Percentiles rank a stretch among this genome's conserved stretches.
phyloP scores from a whole-genome alignment of 2,329 filamentous ascomycete genomes.

The Botryosphaeria dothidea region DNA sequence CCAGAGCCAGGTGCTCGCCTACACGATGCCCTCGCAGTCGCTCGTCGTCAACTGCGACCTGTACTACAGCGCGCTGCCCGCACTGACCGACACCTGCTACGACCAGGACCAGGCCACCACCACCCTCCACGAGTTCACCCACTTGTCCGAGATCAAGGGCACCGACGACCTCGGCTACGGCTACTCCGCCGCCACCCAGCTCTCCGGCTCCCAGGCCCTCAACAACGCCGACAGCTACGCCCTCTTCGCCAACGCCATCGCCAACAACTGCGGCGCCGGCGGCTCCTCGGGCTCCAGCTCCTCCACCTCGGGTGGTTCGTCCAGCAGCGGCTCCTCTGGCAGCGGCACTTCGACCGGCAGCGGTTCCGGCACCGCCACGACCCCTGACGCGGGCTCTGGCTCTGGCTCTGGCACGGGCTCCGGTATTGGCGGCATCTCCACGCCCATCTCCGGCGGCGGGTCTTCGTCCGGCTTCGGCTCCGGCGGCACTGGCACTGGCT shows the following conservation, averaged over 20 bases:
- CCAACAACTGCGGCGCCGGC: not conserved
- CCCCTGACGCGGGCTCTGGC: not conserved
- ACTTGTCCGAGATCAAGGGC: constrained; percentile 58
- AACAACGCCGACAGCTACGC: constrained; percentile 63
- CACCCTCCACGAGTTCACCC: constrained; percentile 66
- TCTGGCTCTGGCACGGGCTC: not conserved
- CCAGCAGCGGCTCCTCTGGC: not conserved
- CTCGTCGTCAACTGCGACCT: constrained; percentile 63
- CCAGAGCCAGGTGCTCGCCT: constrained; percentile 56
- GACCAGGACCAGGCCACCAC: constrained; percentile 67
- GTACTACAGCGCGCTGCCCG: constrained; percentile 58
- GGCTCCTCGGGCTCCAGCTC: not conserved
- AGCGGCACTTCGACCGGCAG: not conserved
- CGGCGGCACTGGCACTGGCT: not conserved
- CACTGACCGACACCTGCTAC: constrained; percentile 56
- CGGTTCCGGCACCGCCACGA: not conserved
- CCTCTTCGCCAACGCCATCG: constrained; percentile 50
- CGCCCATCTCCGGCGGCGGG: not conserved
- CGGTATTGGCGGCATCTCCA: not conserved
- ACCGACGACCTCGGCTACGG: constrained; percentile 61
- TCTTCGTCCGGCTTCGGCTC: not conserved
- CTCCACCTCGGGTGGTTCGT: not conserved
- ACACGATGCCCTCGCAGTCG: constrained; percentile 57
- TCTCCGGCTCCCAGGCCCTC: not conserved
- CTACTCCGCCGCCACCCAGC: constrained; percentile 42